Conservation (phyloP, 2,329 filamentous ascomycete species). For the Capronia americana region DNA sequence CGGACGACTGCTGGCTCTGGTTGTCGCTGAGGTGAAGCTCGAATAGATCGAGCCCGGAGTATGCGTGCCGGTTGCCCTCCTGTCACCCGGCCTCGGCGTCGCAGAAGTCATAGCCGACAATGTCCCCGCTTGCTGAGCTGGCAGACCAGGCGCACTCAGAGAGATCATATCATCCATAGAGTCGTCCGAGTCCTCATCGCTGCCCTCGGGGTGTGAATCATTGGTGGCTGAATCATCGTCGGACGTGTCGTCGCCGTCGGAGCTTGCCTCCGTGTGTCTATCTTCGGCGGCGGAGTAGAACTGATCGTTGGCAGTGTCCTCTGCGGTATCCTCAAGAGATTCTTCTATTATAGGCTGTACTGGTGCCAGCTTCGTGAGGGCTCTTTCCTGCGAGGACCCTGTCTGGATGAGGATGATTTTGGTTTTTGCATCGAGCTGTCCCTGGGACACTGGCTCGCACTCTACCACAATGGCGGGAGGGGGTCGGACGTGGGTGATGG, state of each 20-base stretch:
- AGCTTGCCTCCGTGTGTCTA: conserved; percentile 53
- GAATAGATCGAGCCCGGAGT: conserved; percentile 91
- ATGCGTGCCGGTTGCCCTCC: conserved; percentile 73
- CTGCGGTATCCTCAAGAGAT: conserved; percentile 66
- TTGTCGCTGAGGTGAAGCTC: conserved; percentile 82
- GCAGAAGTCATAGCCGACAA: conserved; percentile 80
- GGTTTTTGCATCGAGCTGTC: conserved; percentile 75
- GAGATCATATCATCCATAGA: conserved; percentile 94
- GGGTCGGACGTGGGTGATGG: conserved; percentile 82
- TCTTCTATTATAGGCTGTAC: conserved; percentile 64
- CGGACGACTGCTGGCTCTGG: conserved; percentile 72
- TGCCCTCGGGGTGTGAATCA: conserved; percentile 57
- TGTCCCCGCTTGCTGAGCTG: conserved; percentile 77
- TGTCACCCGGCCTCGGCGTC: conserved; percentile 76
- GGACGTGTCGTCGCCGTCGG: conserved; percentile 60
- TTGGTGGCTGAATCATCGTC: conserved; percentile 69
- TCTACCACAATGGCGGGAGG: conserved; percentile 86
- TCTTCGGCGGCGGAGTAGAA: conserved; percentile 94
- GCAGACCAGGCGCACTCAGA: conserved; percentile 77
- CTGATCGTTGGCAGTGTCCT: conserved; percentile 86
- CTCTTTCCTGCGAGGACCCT: conserved; percentile 50
- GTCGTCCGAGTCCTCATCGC: conserved; percentile 78
- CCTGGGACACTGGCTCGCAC: conserved; percentile 95
- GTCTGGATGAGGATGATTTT: conserved; percentile 77
- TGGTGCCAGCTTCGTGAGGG: conserved; percentile 54